Base-by-base conservation (phyloP, 2,329 filamentous ascomycete species). In the Sphaerulina populicola region DNA sequence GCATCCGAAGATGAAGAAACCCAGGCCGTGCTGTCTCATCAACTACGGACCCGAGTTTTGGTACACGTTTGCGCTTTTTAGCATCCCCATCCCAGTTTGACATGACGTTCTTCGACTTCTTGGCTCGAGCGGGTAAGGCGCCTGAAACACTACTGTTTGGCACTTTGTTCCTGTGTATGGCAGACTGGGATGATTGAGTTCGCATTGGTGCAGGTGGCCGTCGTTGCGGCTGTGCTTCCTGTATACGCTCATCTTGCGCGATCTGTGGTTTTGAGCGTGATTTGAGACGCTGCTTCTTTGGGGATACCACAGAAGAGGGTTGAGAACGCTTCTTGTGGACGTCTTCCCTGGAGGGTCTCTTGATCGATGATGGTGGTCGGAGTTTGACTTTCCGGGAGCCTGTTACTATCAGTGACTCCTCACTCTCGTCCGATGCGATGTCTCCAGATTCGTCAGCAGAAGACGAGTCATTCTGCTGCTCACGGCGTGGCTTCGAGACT, bases 1-100 rank as follows among this genome's bases (percentile, higher is more conserved):
- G 57, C 2, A 40, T 53, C 2, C 57, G 51, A 3, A 67, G 46
- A 23, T 56, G 59, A 2, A 53, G 47, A 62, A 66, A 27, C 52
- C 54, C 3, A 45, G 37, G 8, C 54, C 54, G 6, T 35, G 45
- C 44, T 9, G 39, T 27, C 15, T 43, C 46, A 7, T 27, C 29
- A 12, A 30, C 36, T 38, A 42, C 30, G 18, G 57, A 59, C 36
- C 62, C 54, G 42, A 61, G 57, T 2, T 57, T 47, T 1, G 59
- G 62, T 10, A 62, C 61, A 15, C 57, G 46, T 21, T 53, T 60
- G 14, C 46, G 36, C 41, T 57, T 52, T 42, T 57, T 49, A 23
- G 40, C 46, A 2, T 52, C 48, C 6, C 36, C 48, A 11, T 35
- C 31, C 55, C 53, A 56, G 35, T 57, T 58, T 4, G 47, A 45